Conservation (phyloP, 1,284 basidiomycete genomes). For the Cutaneotrichosporon sp. region DNA sequence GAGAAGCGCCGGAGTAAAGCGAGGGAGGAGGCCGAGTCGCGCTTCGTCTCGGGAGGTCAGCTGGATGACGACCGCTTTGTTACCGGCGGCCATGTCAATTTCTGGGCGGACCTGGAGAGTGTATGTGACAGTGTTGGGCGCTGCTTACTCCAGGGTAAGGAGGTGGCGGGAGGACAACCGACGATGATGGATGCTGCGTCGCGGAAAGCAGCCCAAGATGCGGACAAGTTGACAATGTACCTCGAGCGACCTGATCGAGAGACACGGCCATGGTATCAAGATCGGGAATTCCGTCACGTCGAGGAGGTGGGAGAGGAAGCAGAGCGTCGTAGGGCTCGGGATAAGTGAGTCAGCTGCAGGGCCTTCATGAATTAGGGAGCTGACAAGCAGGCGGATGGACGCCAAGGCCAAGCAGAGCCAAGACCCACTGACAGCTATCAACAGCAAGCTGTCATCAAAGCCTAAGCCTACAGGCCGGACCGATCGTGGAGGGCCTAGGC, state of each 20-base stretch:
- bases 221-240: slow-evolving; percentile 48
- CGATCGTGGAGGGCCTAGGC: not conserved
- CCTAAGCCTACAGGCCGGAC: not conserved
- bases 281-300: slow-evolving; percentile 38
- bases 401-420: slow-evolving; percentile 34
- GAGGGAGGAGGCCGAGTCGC: not conserved
- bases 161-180: not conserved
- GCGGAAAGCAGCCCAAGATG: slow-evolving; percentile 38
- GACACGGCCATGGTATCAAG: slow-evolving; percentile 49
- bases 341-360: no score
- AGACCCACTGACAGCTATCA: slow-evolving; percentile 43
- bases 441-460: slow-evolving; percentile 14
- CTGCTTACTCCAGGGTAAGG: slow-evolving; percentile 4
- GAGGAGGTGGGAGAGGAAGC: slow-evolving; percentile 46
- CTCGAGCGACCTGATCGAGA: slow-evolving; percentile 46
- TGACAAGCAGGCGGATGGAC: slow-evolving; percentile 41
- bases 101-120: slow-evolving; percentile 45
- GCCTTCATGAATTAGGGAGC: no score
- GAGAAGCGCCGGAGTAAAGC: slow-evolving; percentile 18
- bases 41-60: not conserved
- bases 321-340: slow-evolving; percentile 35
- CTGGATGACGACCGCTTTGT: slow-evolving; percentile 21
- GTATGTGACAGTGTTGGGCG: slow-evolving; percentile 13
- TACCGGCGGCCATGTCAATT: slow-evolving; percentile 44
- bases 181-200: slow-evolving; percentile 28